Evolutionary conservation across 2,329 filamentous ascomycete genomes (phyloP), one percentile per base, ranked within the genome.

Genomic region (Fusarium subglutinans): DNA sequence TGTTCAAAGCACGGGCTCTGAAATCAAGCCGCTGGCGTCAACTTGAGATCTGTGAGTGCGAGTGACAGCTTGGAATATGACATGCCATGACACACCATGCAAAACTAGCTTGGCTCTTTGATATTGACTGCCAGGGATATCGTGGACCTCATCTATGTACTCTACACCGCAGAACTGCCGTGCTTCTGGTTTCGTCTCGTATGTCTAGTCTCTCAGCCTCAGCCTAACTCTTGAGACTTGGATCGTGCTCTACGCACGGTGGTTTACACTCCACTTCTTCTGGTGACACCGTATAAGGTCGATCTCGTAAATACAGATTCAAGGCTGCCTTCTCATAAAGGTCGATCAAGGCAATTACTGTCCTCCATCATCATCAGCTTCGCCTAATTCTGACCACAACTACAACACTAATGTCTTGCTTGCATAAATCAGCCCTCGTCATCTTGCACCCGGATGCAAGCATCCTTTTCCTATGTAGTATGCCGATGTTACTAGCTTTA

Each of bases 371-470:
- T 69, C 53, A 67, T 37, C 26, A 38, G 28, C 24, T 62, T 66
- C 37, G 44, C 38, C 43, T 48, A 41, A 30, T 26, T n/a, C 30
- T 37, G 37, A 47, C 37, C 28, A 41, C 28, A 40, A 65, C 60
- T 30, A 33, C 43, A 60, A 43, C 50, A 45, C 50, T 58, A 55
- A 50, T 70, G 60, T 41, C 69, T 60, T 73, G 72, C 72, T 57
- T 73, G 74, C 74, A 73, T 70, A 68, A 63, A 59, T 62, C 70
- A 66, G 48, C 65, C 54, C 56, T 62, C 72, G 66, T 65, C 69
- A 67, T 65, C 69, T 67, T 63, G 63, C 62, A 75, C 65, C 17
- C 24, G 44, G 45, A 62, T 72, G 66, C 66, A 75, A 75, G 60
- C 57, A 63, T 50, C 69, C 56, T 37, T 41, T 48, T 37, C 50